phyloP scores from a whole-genome alignment of 768 basidiomycete species.

The Steccherinum ochraceum region DNA sequence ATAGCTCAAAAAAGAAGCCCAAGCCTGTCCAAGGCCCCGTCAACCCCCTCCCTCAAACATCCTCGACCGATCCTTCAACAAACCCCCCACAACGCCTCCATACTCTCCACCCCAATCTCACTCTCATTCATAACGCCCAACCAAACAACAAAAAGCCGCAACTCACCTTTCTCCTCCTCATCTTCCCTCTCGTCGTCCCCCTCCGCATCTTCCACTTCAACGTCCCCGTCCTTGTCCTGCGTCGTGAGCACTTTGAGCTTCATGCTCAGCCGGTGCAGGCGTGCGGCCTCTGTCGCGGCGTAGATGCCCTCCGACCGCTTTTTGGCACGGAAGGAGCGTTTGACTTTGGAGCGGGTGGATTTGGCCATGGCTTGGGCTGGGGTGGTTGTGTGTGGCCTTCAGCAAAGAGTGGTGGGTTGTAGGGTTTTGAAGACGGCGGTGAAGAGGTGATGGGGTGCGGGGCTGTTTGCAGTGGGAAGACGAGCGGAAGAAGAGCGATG shows the following conservation, averaged over 20 bases:
- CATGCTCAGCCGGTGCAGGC: constrained; percentile 62
- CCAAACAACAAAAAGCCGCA: constrained; percentile 5
- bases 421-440: not conserved
- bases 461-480: no score
- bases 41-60: no score
- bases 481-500: no score
- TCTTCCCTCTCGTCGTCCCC: constrained; percentile 22
- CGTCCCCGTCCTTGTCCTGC: constrained; percentile 29
- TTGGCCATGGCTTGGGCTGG: constrained; percentile 61
- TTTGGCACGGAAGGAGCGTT: constrained; percentile 69
- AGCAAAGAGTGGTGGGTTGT: not conserved
- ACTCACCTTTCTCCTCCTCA: constrained; percentile 54
- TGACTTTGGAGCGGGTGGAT: constrained; percentile 76
- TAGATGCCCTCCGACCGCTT: constrained; percentile 73
- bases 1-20: no score
- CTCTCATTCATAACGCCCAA: constrained; percentile 54
- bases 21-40: no score
- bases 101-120: constrained; percentile 46
- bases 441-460: not conserved
- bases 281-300: constrained; percentile 71
- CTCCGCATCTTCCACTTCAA: constrained; percentile 26
- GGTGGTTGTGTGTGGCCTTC: not conserved
- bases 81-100: constrained; percentile 20
- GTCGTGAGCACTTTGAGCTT: constrained; percentile 51
- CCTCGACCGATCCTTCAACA: no score